Percentiles rank a stretch among this genome's conserved stretches.
These are phyloP conservation scores for Monosporascus cannonballus DNA, from an alignment of 2,329 filamentous ascomycete species.

Conservation along the genomic window DNA sequence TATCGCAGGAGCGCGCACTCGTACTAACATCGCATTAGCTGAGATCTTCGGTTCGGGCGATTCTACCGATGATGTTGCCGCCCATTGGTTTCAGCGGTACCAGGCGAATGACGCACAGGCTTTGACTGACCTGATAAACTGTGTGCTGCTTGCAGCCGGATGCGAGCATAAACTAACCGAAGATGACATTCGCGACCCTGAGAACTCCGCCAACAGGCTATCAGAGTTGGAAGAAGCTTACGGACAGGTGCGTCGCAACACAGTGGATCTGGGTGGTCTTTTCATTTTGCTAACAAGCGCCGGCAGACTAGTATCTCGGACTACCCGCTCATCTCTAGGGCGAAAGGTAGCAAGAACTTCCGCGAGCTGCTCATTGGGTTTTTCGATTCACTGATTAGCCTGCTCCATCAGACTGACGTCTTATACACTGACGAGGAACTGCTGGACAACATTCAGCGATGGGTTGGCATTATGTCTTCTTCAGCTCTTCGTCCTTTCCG, in stretches of 20 bases:
- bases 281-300: conserved; percentile 31
- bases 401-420: conserved; percentile 74
- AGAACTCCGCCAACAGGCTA: conserved; percentile 74
- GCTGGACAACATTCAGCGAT: conserved; percentile 83
- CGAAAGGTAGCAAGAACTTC: conserved; percentile 71
- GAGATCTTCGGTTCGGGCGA: conserved; percentile 59
- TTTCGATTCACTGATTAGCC: conserved; percentile 68
- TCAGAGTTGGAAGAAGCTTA: conserved; percentile 84
- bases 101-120: conserved; percentile 46
- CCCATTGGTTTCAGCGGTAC: conserved; percentile 55
- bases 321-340: conserved; percentile 83
- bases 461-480: conserved; percentile 88
- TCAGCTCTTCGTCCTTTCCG: conserved; percentile 83
- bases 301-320: conserved; percentile 67
- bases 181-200: conserved; percentile 83
- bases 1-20: neutral
- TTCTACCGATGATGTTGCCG: conserved; percentile 49
- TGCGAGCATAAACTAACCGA: conserved; percentile 72
- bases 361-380: conserved; percentile 72
- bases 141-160: conserved; percentile 65
- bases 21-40: conserved; percentile 34
- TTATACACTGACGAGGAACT: conserved; percentile 73
- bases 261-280: neutral
- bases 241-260: conserved; percentile 55
- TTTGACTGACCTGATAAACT: conserved; percentile 60